Percentiles rank a stretch among this genome's conserved stretches.
Evolutionary conservation across 768 basidiomycete species (phyloP).

Genomic region (Pleurotus tuoliensis): DNA sequence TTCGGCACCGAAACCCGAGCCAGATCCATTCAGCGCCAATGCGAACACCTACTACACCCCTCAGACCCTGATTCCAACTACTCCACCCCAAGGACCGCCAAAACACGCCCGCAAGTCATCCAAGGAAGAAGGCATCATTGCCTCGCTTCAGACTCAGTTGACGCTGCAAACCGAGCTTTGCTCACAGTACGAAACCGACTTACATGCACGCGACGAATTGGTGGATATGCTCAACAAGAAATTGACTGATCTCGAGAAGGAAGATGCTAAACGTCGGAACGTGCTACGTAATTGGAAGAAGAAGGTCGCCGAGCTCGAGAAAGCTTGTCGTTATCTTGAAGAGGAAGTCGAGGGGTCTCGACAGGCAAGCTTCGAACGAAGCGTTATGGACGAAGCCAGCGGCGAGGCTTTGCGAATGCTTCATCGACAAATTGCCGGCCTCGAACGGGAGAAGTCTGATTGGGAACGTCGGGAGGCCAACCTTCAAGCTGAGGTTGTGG

Average conservation of each 20-base stretch:
- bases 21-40: constrained; percentile 72
- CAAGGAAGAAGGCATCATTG: constrained; percentile 68
- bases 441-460: constrained; percentile 64
- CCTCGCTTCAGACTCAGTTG: constrained; percentile 71
- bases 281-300: constrained; percentile 66
- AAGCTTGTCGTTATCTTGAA: constrained; percentile 61
- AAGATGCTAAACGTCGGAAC: constrained; percentile 55
- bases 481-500: constrained; percentile 42
- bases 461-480: constrained; percentile 37
- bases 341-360: constrained; percentile 86
- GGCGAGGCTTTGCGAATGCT: constrained; percentile 76
- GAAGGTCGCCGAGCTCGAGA: constrained; percentile 73
- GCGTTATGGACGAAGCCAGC: constrained; percentile 82
- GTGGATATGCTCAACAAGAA: constrained; percentile 57
- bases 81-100: constrained; percentile 46
- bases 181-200: constrained; percentile 72
- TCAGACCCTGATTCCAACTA: constrained; percentile 65
- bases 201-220: constrained; percentile 69
- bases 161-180: constrained; percentile 73
- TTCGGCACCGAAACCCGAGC: constrained; percentile 32
- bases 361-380: constrained; percentile 75
- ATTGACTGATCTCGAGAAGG: constrained; percentile 52
- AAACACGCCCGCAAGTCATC: constrained; percentile 58
- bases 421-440: constrained; percentile 72
- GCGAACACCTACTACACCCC: constrained; percentile 78